Evolutionary conservation across 805 yeast species (phyloP).

Genomic region (Saturnispora serradocipensis): DNA sequence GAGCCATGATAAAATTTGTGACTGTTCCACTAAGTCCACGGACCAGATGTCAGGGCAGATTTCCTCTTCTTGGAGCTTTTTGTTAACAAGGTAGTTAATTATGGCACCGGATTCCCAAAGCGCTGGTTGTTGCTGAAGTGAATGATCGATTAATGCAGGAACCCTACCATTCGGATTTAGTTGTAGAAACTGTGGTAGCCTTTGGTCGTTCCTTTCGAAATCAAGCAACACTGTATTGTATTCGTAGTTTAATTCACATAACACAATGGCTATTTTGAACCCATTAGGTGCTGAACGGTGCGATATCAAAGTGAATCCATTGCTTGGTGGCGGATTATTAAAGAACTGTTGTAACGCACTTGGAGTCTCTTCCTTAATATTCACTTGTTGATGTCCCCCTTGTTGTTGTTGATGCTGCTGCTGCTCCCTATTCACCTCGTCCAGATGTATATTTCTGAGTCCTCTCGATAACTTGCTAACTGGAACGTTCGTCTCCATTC

Average conservation of each 20-base stretch:
- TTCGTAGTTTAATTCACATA: conserved; percentile 71
- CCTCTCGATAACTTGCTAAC: neutral
- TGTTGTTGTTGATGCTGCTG: neutral
- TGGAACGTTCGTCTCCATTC: neutral
- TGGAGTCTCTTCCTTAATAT: conserved; percentile 20
- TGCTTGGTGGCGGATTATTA: conserved; percentile 53
- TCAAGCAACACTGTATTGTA: conserved; percentile 80
- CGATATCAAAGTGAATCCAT: conserved; percentile 79
- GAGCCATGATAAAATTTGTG: conserved; percentile 80
- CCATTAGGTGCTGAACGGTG: conserved; percentile 91
- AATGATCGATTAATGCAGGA: conserved; percentile 87
- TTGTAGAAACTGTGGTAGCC: conserved; percentile 89
- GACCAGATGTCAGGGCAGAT: conserved; percentile 70
- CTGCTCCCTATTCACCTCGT: neutral
- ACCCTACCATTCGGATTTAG: conserved; percentile 94
- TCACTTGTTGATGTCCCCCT: conserved; percentile 13
- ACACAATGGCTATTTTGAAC: conserved; percentile 85
- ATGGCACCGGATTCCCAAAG: conserved; percentile 97
- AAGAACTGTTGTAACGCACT: conserved; percentile 58
- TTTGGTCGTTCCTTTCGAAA: conserved; percentile 81
- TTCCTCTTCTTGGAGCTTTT: conserved; percentile 52
- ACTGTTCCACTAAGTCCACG: conserved; percentile 65
- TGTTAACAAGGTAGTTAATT: conserved; percentile 69
- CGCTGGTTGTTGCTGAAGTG: conserved; percentile 42
- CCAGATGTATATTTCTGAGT: neutral